These are phyloP conservation scores for Logfia minima DNA, from an alignment of 129 eudicot genomes.

Conservation along the genomic window DNA sequence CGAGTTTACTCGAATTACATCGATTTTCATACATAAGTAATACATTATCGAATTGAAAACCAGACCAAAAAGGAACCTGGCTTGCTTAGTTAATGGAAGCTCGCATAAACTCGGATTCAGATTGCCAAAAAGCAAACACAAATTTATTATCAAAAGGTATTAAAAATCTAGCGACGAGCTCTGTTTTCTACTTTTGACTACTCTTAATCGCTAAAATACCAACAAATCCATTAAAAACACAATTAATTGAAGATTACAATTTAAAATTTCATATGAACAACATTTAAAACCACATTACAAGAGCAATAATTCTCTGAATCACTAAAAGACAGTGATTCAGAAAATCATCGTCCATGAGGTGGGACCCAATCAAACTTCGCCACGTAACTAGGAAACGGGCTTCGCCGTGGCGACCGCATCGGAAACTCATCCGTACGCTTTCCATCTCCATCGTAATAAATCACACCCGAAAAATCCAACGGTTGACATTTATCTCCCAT, in stretches of 20 bases:
- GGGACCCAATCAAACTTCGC: slow-evolving; percentile 37
- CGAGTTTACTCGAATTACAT: neutral
- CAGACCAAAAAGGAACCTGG: neutral
- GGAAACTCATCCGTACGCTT: slow-evolving; percentile 45
- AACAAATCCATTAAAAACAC: neutral
- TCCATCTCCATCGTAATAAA: slow-evolving; percentile 53
- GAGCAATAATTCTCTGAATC: neutral
- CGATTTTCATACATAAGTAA: neutral
- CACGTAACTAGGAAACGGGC: slow-evolving; percentile 43
- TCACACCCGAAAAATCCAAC: slow-evolving; percentile 64
- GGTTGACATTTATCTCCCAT: slow-evolving; percentile 79
- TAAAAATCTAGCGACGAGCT: neutral
- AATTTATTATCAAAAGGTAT: slow-evolving; percentile 19
- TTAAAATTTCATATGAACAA: slow-evolving; percentile 28
- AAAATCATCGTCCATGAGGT: slow-evolving; percentile 25
- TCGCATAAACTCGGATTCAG: neutral
- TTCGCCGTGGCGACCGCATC: slow-evolving; percentile 51
- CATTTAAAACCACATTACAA: slow-evolving; percentile 6
- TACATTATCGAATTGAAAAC: neutral
- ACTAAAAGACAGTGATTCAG: neutral
- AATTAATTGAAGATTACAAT: neutral
- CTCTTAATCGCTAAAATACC: slow-evolving; percentile 19
- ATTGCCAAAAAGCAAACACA: neutral
- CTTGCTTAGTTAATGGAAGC: neutral
- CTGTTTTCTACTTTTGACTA: neutral